These are phyloP conservation scores for Leersia perrieri DNA, from an alignment of 176 grass and related monocot species.

Conservation along the genomic window DNA sequence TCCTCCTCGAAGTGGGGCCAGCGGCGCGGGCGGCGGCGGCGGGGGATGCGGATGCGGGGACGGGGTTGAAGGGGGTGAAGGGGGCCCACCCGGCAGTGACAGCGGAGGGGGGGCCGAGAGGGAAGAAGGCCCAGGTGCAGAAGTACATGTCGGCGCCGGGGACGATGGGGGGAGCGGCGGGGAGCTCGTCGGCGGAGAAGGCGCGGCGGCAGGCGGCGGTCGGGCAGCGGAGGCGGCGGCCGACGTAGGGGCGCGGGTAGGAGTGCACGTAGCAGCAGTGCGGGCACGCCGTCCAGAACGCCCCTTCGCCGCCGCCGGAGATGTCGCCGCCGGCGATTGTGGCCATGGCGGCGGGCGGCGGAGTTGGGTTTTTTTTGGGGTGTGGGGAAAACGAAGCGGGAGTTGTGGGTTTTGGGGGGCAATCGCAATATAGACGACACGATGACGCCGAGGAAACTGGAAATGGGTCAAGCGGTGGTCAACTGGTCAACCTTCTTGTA, in stretches of 20 bases:
- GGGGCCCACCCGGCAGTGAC: slow-evolving; percentile 28
- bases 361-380: slow-evolving; percentile 1
- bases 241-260: slow-evolving; percentile 39
- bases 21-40: background rate
- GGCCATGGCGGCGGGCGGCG: background rate
- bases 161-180: slow-evolving; percentile 34
- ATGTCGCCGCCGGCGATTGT: background rate
- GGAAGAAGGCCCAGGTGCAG: slow-evolving; percentile 57
- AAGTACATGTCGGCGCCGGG: slow-evolving; percentile 46
- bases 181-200: slow-evolving; percentile 40
- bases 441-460: background rate
- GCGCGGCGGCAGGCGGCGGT: slow-evolving; percentile 38
- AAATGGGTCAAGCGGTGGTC: background rate
- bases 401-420: background rate
- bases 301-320: background rate
- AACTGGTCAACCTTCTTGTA: background rate
- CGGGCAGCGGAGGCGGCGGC: slow-evolving; percentile 43
- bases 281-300: slow-evolving; percentile 51
- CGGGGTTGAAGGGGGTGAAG: slow-evolving; percentile 34
- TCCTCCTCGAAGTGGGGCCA: slow-evolving; percentile 33
- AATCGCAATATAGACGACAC: background rate
- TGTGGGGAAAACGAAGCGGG: background rate
- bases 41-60: background rate
- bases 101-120: slow-evolving; percentile 21
- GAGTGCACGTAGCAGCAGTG: slow-evolving; percentile 50